phyloP scores from a whole-genome alignment of 345 rosid species.

The Mallotus nudiflorus region DNA sequence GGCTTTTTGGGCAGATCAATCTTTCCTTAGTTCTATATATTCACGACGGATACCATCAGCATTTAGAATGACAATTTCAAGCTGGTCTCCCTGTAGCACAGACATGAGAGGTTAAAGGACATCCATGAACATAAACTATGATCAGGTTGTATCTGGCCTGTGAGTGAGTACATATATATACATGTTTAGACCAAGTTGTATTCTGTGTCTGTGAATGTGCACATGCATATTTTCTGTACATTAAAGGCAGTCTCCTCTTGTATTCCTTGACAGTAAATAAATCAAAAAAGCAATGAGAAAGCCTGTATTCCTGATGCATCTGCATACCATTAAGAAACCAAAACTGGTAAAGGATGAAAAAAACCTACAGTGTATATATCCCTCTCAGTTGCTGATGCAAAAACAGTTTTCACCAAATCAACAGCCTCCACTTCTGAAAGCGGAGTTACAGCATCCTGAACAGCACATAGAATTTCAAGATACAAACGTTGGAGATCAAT shows the following conservation, averaged over 20 bases:
- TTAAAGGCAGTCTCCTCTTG: not conserved
- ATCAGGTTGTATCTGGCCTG: too few species aligned
- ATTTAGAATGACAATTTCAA: conserved; percentile 74
- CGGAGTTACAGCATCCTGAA: conserved; percentile 94
- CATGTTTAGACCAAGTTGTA: not conserved
- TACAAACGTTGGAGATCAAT: conserved; percentile 10
- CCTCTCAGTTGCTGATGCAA: conserved; percentile 96
- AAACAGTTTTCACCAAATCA: conserved; percentile 86
- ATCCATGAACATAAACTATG: not conserved
- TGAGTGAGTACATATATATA: too few species aligned
- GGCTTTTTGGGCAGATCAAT: conserved; percentile 36
- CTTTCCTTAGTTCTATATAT: conserved; percentile 78
- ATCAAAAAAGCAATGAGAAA: not conserved
- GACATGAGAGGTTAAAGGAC: not conserved
- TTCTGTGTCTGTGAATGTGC: not conserved
- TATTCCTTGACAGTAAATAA: too few species aligned
- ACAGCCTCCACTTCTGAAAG: conserved; percentile 84
- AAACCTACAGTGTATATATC: conserved; percentile 90
- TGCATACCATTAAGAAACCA: too few species aligned
- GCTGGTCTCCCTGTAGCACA: conserved; percentile 73
- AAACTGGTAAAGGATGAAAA: not conserved
- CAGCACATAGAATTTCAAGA: conserved; percentile 3
- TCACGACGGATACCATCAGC: conserved; percentile 70
- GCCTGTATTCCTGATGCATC: not conserved
- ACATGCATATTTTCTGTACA: too few species aligned